Evolutionary conservation across 2,329 filamentous ascomycete species (phyloP), one percentile per base, ranked within the genome.

Genomic region (Epichloe festucae): DNA sequence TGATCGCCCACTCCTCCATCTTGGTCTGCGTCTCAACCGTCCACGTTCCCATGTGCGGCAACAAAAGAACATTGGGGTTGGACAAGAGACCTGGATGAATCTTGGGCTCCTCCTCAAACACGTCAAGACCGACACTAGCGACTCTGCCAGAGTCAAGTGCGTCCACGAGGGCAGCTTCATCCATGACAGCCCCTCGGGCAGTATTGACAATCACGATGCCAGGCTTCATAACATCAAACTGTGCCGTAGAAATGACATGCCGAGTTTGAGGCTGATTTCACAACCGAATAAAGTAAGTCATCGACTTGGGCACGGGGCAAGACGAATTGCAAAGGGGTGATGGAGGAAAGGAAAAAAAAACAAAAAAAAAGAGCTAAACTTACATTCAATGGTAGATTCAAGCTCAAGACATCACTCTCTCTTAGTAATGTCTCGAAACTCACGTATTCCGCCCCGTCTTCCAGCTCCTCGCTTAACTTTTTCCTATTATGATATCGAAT

Each of bases 21-120:
- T 78, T 77, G 43, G 67, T 71, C 64, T 76, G 72, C 6, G 77
- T 79, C 69, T 80, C 87, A 31, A 81, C 70, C 0, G 86, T 91
- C 75, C 79, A 89, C 0, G 89, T 94, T 0, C 88, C 88, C 85
- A 94, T 87, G 66, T 94, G 89, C 49, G 89, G 89, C 38, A 94
- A 70, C 31, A 95, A 73, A 59, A 91, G 73, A 21, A 87, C 86
- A 58, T 80, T 77, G 2, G 79, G 79, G 62, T 91, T 90, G 15
- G 71, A 69, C 14, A 90, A 58, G 42, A 94, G 71, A 1, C 84
- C 85, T 0, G 81, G 82, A 61, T 93, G 86, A 31, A 94, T 71
- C 53, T 78, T 73, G 0, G 89, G 89, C 66, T 94, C 88, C 39
- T 89, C 74, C 63, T 94, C 88, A 62, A 82, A 94, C 48, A 94